Percentiles rank a stretch among this genome's conserved stretches.
Evolutionary conservation across 2,329 filamentous ascomycete genomes (phyloP).

Genomic region (Talaromyces piceae): DNA sequence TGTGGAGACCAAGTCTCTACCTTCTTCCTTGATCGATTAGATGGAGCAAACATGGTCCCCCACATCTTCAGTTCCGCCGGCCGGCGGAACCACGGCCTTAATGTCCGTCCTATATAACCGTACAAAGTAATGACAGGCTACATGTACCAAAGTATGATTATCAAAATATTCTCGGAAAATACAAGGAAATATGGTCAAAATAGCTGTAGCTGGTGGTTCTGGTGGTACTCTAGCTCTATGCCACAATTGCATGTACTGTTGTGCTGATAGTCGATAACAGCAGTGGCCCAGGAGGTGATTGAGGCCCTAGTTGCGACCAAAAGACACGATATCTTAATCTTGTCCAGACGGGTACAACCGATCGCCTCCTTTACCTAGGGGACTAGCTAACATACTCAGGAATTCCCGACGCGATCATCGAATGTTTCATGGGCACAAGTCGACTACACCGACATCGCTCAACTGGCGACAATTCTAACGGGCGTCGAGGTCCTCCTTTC

Average conservation of each 20-base stretch:
- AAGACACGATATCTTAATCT: background rate
- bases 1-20: background rate
- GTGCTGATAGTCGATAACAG: background rate
- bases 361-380: too few species aligned
- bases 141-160: background rate
- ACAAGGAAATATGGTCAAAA: constrained; percentile 5
- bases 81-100: background rate
- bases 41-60: constrained; percentile 1
- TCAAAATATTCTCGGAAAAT: too few species aligned
- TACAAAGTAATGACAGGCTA: background rate
- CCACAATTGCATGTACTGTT: background rate
- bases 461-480: background rate
- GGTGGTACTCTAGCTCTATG: background rate
- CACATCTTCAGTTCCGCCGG: background rate
- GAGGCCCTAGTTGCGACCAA: background rate
- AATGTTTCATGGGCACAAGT: background rate
- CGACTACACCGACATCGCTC: background rate
- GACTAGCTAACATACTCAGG: background rate
- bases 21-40: background rate
- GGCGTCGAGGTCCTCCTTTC: background rate
- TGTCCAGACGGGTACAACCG: background rate
- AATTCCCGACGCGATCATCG: background rate
- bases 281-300: background rate
- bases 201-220: constrained; percentile 6
- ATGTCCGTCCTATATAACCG: background rate